Evolutionary conservation across 768 basidiomycete genomes (phyloP), one percentile per base, ranked within the genome.

Genomic region (Russula sp.): DNA sequence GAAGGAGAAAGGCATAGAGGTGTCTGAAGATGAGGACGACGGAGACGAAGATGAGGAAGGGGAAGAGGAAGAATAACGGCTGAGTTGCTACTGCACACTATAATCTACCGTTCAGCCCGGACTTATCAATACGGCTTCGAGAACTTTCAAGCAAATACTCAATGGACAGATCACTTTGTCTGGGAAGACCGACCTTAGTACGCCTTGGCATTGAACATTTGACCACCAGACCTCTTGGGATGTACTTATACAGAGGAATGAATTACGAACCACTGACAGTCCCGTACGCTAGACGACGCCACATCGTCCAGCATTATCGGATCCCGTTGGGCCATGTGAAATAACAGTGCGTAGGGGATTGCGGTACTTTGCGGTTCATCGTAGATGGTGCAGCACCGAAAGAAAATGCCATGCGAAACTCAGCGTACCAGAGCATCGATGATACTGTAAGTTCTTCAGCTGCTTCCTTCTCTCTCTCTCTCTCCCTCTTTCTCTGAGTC

Each of bases 21-120:
- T 98, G 2, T 94, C 91, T 0, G 96, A 98, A 68, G 95, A 94
- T 60, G 97, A 94, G 60, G 91, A 74, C 0, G 93, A 88, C 4
- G 90, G 83, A 0, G 82, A 76, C 0, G 81, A 74, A 0, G 74
- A 72, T 0, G 73, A 68, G 5, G 71, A 71, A 14, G 39, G 35
- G 14, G 58, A 67, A n/a, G 41, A 59, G 16, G 49, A 67, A 35
- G 48, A 58, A 22, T 58, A 58, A 38, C 18, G 8, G 2, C 13
- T 49, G 32, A 35, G 6, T 20, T n/a, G 18, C 18, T 50, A 9
- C 34, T 34, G 53, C 22, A 39, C 41, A 13, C 20, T 38, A 41
- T 49, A 43, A 50, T 61, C 41, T 61, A 48, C 41, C 9, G 22
- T 34, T 41, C 43, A 43, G 6, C 50, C 11, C 10, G 54, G 42